These are phyloP conservation scores for Thalia dealbata DNA, from an alignment of 176 grass and related monocot species.

Conservation along the genomic window DNA sequence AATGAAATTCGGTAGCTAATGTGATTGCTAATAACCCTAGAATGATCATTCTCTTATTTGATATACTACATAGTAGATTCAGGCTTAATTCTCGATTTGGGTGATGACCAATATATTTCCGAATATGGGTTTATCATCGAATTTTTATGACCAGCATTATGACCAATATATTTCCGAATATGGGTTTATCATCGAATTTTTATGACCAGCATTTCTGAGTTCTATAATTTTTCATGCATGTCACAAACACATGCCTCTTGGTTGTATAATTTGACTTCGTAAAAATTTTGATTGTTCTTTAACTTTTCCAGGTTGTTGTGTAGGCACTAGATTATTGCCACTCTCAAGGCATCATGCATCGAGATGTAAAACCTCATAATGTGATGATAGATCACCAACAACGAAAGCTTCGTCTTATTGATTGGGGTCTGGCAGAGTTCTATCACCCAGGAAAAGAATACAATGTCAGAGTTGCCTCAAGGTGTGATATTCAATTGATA, in stretches of 20 bases:
- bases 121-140: too few species aligned
- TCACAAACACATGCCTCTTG: not conserved
- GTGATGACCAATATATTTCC: too few species aligned
- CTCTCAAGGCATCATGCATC: constrained; percentile 87
- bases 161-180: too few species aligned
- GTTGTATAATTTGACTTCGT: constrained; percentile 14
- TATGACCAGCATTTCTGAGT: too few species aligned
- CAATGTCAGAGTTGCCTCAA: constrained; percentile 93
- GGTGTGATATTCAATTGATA: constrained; percentile 22
- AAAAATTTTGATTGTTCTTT: constrained; percentile 29
- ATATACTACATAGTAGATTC: too few species aligned
- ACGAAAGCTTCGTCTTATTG: constrained; percentile 77
- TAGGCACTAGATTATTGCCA: constrained; percentile 98
- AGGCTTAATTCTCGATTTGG: too few species aligned
- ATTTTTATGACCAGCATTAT: too few species aligned
- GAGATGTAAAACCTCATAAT: constrained; percentile 97
- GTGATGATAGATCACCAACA: constrained; percentile 94
- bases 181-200: too few species aligned
- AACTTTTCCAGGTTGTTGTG: constrained; percentile 58
- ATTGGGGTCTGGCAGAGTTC: constrained; percentile 96
- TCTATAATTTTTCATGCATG: too few species aligned
- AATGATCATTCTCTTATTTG: too few species aligned
- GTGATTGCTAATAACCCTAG: too few species aligned
- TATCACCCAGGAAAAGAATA: constrained; percentile 93
- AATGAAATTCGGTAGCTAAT: too few species aligned